These are phyloP conservation scores for Phytophthora pseudosyringae DNA, from an alignment of 352 stramenopile genomes.

Conservation along the genomic window DNA sequence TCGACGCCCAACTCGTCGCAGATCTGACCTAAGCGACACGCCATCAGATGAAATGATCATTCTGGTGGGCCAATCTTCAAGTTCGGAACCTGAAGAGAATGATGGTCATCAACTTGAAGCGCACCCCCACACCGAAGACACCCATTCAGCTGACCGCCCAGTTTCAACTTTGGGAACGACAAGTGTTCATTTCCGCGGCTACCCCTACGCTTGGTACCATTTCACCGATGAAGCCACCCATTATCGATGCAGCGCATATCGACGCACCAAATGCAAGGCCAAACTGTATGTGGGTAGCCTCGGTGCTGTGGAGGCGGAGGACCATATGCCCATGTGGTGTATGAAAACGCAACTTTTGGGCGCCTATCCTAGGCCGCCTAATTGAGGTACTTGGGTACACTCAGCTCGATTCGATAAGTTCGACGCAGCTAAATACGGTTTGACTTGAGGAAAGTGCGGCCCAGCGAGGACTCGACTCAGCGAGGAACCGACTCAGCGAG, in stretches of 20 bases:
- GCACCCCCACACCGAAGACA: not conserved
- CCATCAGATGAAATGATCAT: not conserved
- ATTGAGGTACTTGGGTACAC: too few relatives aligned
- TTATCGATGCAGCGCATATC: not conserved
- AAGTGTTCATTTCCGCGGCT: not conserved
- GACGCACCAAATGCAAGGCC: not conserved
- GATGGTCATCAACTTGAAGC: not conserved
- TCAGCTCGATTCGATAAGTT: too few relatives aligned
- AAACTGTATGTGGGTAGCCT: not conserved
- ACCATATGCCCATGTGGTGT: not conserved
- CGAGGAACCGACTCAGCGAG: too few relatives aligned
- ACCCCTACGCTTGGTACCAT: not conserved
- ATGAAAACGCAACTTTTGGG: too few relatives aligned
- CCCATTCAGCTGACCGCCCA: not conserved
- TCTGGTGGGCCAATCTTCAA: constrained; percentile 1
- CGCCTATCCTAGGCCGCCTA: too few relatives aligned
- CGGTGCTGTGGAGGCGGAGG: not conserved
- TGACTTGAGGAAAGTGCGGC: too few relatives aligned
- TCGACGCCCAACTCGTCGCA: not conserved
- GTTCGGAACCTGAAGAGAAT: not conserved
- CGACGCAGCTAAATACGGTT: too few relatives aligned
- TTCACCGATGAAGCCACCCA: not conserved
- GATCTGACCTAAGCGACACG: not conserved
- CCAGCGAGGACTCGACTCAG: too few relatives aligned
- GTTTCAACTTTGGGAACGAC: not conserved